Evolutionary conservation across 2,329 filamentous ascomycete genomes (phyloP).

Genomic region (Sphaerulina musiva): DNA sequence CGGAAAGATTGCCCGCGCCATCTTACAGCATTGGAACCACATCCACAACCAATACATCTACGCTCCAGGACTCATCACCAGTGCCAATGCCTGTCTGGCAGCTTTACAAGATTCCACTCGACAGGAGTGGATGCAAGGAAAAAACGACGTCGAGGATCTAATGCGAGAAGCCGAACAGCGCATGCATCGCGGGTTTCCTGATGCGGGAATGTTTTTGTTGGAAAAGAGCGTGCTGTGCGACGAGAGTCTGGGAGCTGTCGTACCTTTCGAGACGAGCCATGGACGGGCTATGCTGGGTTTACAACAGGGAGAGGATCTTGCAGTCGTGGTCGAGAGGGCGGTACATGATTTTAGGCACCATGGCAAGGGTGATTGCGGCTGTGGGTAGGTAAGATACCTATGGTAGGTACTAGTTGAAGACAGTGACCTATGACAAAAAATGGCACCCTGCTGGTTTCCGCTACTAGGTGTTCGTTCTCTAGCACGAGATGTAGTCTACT

Average conservation of each 20-base stretch:
- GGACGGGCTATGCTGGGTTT: constrained; percentile 19
- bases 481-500: too few relatives aligned
- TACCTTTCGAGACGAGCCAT: constrained; percentile 26
- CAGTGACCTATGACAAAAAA: neutral
- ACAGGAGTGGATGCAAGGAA: constrained; percentile 31
- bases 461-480: too few relatives aligned
- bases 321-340: constrained; percentile 17
- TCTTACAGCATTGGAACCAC: constrained; percentile 31
- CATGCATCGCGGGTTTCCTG: constrained; percentile 35
- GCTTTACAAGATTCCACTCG: constrained; percentile 28
- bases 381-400: constrained; percentile 15
- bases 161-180: constrained; percentile 33
- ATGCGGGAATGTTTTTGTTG: constrained; percentile 37
- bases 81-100: constrained; percentile 31
- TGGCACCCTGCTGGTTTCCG: too few relatives aligned
- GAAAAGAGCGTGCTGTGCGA: constrained; percentile 37
- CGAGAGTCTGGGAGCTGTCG: constrained; percentile 22
- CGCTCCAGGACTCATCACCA: constrained; percentile 31
- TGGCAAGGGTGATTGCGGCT: constrained; percentile 33
- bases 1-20: constrained; percentile 27
- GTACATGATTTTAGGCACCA: constrained; percentile 23
- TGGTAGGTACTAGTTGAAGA: too few relatives aligned
- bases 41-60: constrained; percentile 36
- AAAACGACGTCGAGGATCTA: constrained; percentile 33
- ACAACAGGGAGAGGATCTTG: constrained; percentile 16